These are phyloP conservation scores for Colletotrichum salicis DNA, from an alignment of 2,329 filamentous ascomycete species.

Conservation along the genomic window DNA sequence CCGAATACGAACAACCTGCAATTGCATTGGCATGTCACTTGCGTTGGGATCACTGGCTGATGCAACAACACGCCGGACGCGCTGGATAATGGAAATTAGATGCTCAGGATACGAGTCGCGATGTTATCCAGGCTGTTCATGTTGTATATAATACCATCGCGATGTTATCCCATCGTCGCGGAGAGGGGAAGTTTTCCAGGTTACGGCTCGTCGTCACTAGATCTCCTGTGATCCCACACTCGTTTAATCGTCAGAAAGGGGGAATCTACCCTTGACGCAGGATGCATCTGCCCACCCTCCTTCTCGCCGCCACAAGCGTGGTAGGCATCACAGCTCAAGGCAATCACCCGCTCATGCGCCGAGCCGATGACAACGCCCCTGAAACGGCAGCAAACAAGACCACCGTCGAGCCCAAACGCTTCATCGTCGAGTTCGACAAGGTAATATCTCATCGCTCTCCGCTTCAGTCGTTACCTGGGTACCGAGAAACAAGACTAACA, in stretches of 20 bases:
- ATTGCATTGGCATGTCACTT: slow-evolving; percentile 12
- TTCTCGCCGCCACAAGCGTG: slow-evolving; percentile 18
- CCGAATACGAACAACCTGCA: slow-evolving; percentile 17
- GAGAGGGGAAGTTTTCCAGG: background rate
- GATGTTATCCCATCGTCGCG: background rate
- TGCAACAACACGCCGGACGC: slow-evolving; percentile 9
- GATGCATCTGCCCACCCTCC: slow-evolving; percentile 13
- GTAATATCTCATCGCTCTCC: background rate
- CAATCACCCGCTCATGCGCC: slow-evolving; percentile 12
- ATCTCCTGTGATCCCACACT: background rate
- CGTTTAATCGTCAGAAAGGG: background rate
- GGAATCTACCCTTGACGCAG: background rate
- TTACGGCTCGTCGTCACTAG: background rate
- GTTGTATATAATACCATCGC: background rate
- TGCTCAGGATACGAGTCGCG: background rate
- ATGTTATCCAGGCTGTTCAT: background rate
- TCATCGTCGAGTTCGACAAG: slow-evolving; percentile 32
- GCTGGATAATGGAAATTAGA: background rate
- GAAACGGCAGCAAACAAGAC: slow-evolving; percentile 21
- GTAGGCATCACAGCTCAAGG: background rate
- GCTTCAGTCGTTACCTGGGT: too few relatives aligned
- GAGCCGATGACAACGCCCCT: slow-evolving; percentile 21
- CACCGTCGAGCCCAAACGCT: slow-evolving; percentile 23
- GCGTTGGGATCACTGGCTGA: background rate
- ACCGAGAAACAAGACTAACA: background rate